These are phyloP conservation scores for Skeletonema costatum DNA, from an alignment of 108 stramenopile species.

Conservation along the genomic window DNA sequence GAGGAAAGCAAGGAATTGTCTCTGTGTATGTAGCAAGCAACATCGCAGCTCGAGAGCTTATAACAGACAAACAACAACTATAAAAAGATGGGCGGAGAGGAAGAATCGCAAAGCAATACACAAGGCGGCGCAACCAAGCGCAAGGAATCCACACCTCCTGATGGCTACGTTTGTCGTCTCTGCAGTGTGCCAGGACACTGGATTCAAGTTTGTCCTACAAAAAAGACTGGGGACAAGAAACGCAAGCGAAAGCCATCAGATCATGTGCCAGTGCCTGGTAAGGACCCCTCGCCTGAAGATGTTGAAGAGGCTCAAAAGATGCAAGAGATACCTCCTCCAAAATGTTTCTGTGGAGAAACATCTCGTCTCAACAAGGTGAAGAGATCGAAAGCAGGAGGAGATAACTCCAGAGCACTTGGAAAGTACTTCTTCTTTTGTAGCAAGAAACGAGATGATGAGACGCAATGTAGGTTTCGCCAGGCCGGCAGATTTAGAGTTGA, in stretches of 20 bases:
- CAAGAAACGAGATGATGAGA: conserved; percentile 56
- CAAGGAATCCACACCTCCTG: conserved; percentile 57
- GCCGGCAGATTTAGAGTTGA: conserved; percentile 59
- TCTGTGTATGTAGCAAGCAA: too few species aligned
- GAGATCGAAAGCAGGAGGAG: conserved; percentile 53
- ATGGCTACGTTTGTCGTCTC: conserved; percentile 69
- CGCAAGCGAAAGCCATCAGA: conserved; percentile 45
- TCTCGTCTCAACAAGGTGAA: conserved; percentile 78
- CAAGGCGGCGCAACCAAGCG: conserved; percentile 25
- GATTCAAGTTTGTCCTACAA: conserved; percentile 76
- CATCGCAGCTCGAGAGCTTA: too few species aligned
- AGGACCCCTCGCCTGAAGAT: conserved; percentile 71
- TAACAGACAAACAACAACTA: neutral
- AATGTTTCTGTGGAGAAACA: conserved; percentile 69
- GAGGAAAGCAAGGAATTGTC: too few species aligned
- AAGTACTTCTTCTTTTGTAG: conserved; percentile 82
- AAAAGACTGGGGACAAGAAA: conserved; percentile 50
- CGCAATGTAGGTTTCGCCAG: conserved; percentile 76
- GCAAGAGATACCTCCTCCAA: conserved; percentile 66
- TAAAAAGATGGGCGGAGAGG: conserved; percentile 3
- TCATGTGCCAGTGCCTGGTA: conserved; percentile 63
- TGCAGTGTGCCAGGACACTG: conserved; percentile 68
- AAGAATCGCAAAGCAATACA: conserved; percentile 9
- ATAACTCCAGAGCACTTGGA: conserved; percentile 65
- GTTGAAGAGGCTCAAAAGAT: conserved; percentile 57